Evolutionary conservation across 2,329 filamentous ascomycete genomes (phyloP), one percentile per base, ranked within the genome.

Genomic region (Fusarium oxysporum): DNA sequence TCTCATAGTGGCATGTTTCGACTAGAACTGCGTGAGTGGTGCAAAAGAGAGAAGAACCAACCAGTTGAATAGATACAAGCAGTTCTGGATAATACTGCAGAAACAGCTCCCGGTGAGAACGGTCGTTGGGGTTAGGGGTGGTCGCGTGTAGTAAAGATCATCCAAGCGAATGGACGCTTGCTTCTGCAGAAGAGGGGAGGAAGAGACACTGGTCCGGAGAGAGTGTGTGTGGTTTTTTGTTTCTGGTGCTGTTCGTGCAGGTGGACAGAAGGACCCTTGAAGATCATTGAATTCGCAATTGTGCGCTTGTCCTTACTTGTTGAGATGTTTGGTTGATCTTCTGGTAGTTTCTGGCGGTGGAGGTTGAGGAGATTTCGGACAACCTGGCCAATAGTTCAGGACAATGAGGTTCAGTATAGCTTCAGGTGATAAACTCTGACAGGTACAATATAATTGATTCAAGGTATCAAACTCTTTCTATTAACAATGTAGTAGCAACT

Each of bases 121-220:
- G 61, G 70, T 73, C 70, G 65, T 59, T 70, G 58, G 73, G 53
- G 51, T 57, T 73, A 47, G 61, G 63, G 47, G 43, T 69, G 45
- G 66, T 75, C 74, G 74, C 43, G 72, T 76, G 70, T 62, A 75
- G 74, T 74, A 76, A 67, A 64, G 74, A 76, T 76, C 74, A 62
- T 72, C 74, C 65, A 69, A 63, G 50, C 65, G 48, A 68, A 51
- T 53, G 35, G 62, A 65, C 65, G 51, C 62, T 68, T 65, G 57
- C 50, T 48, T 51, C 62, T 54, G n/a, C 19, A 54, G 40, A 64
- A 33, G 32, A 43, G 45, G 57, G 23, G 23, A 25, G 63, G 43
- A 25, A 38, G 53, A 51, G 63, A 70, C 53, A 68, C 71, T 61
- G 54, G 73, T 53, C 69, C 66, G 60, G 66, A 53, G 45, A 60